A percentile compares a stretch with the other conserved stretches of the same genome.
Conservation (phyloP, 768 basidiomycete genomes). For the Leccinum aurantiacum region DNA sequence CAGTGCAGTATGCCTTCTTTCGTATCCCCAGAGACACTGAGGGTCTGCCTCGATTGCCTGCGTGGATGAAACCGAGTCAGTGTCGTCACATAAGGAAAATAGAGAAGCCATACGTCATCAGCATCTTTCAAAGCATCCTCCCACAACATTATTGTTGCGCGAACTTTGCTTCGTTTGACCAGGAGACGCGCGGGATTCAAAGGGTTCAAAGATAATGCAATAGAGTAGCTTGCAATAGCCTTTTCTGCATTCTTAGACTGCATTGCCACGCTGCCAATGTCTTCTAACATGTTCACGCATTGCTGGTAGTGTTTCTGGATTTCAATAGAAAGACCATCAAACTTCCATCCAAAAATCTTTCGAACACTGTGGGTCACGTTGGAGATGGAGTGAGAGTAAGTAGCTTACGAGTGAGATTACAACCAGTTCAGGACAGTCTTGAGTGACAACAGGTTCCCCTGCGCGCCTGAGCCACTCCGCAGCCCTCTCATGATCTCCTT, state of each 20-base stretch:
- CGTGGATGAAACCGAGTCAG: background rate
- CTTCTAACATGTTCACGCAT: background rate
- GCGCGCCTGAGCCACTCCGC: no score
- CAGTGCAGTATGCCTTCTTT: background rate
- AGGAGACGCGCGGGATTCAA: background rate
- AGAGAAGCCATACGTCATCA: no score
- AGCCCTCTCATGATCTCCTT: background rate
- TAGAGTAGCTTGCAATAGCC: background rate
- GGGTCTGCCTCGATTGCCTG: constrained; percentile 7
- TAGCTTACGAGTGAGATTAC: constrained; percentile 12
- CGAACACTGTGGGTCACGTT: background rate
- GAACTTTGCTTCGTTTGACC: constrained; percentile 8
- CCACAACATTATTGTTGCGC: background rate
- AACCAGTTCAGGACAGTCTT: background rate
- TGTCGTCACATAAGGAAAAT: no score
- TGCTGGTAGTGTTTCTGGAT: background rate
- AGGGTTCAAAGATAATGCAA: background rate
- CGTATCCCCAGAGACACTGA: background rate
- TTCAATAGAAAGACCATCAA: background rate
- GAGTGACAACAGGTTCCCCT: background rate
- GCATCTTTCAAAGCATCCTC: constrained; percentile 10
- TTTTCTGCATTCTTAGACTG: background rate
- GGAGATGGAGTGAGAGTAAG: no score
- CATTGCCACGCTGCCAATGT: background rate
- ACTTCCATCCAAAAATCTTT: constrained; percentile 15